Base-by-base conservation (phyloP, 164 flowering plant genomes). In the Taxillus chinensis region DNA sequence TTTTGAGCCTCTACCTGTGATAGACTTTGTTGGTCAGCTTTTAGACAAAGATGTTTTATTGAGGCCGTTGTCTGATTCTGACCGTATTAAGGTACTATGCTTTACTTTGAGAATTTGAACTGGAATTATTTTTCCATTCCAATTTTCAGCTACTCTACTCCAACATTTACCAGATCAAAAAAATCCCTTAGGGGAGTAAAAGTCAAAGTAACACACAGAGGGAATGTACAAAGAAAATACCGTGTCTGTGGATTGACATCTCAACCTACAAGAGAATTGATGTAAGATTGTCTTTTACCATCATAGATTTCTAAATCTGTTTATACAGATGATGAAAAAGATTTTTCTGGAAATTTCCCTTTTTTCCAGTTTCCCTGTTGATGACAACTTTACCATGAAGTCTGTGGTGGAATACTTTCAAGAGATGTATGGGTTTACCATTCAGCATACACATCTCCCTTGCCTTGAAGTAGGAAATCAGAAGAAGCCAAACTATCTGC, bases 201-300 rank as follows among this genome's bases (percentile, higher is more conserved):
- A 79, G 95, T 87, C 64, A 90, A 87, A 68, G 95, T 87, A 41
- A 87, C 95, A 14, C 95, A 87, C 62, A 68, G 95, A 67, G 88
- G 80, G 49, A 79, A 70, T 77, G 86, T 87, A 17, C 70, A 90
- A 49, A 74, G 95, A 58, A 87, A 87, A 67, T 87, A 87, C 59
- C 86, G 95, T n/a, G 80, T 87, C 56, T 71, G 90, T 27, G 95
- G 95, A 61, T 70, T 87, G 71, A 87, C 95, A 60, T 74, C 89
- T 67, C 95, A 85, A 62, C 89, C 95, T 42, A 87, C 95, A 17
- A 74, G 95, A 67, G 95, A 87, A 71, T 80, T 87, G 46, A 80
- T 80, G 95, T 87, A 78, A 77, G 83, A 55, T 54, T 39, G 27
- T 27, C 27, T 55, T 15, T 40, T 58, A 15, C 51, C 51, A 27